Conservation (phyloP, 2,329 filamentous ascomycete species). For the Exserohilum rostratum region DNA sequence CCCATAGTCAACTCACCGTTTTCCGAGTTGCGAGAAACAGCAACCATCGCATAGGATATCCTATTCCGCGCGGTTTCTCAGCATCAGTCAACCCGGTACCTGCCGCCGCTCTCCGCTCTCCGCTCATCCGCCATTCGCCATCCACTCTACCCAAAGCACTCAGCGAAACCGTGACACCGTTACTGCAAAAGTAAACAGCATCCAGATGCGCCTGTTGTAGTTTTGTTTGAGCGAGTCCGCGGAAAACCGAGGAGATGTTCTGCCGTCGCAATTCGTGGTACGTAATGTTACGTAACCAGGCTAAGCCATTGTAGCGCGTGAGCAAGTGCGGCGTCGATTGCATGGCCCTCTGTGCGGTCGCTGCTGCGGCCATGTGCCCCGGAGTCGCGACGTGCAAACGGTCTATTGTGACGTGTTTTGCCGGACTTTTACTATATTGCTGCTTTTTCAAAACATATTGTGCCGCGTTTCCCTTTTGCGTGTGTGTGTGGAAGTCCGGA, state of each 20-base stretch:
- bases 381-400: not conserved
- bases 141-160: not conserved
- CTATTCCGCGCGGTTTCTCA: not conserved
- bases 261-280: conserved; percentile 7
- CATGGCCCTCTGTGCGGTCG: not conserved
- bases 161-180: not conserved
- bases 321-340: not conserved
- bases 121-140: not conserved
- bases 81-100: not conserved
- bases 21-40: too few relatives aligned
- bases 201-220: not conserved
- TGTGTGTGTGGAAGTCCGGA: too few relatives aligned
- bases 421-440: too few relatives aligned
- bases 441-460: not conserved
- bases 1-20: too few relatives aligned
- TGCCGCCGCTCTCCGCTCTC: not conserved
- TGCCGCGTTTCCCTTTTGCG: too few relatives aligned
- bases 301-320: not conserved
- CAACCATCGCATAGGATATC: not conserved
- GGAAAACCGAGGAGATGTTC: conserved; percentile 14
- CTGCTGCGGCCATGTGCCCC: conserved; percentile 1
- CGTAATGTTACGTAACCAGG: conserved; percentile 17
- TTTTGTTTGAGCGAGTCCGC: conserved; percentile 1
- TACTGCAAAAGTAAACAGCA: not conserved
- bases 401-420: too few relatives aligned